A percentile compares a stretch with the other conserved stretches of the same genome.
phyloP scores from a whole-genome alignment of 2,329 filamentous ascomycete species.

The Geoglossum cookeanum region DNA sequence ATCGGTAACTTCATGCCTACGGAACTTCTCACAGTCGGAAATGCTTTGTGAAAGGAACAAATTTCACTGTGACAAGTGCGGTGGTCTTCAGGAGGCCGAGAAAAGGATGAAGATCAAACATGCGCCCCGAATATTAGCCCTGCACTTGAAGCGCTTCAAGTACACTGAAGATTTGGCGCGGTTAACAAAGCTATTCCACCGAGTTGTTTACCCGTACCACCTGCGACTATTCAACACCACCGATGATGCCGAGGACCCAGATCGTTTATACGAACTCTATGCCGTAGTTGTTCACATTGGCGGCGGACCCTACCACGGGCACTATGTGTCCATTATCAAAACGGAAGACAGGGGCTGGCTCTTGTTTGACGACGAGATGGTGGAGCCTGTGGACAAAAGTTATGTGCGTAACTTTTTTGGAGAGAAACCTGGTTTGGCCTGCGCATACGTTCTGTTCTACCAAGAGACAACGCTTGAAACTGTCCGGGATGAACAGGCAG shows the following conservation, averaged over 20 bases:
- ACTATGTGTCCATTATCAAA: constrained; percentile 96
- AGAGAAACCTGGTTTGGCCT: constrained; percentile 75
- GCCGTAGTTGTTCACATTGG: constrained; percentile 96
- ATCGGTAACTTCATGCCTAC: constrained; percentile 84
- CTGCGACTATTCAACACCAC: constrained; percentile 94
- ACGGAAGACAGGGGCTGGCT: constrained; percentile 92
- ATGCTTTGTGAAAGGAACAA: constrained; percentile 98
- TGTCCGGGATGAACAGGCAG: constrained; percentile 61
- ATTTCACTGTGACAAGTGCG: constrained; percentile 95
- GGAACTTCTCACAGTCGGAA: constrained; percentile 93
- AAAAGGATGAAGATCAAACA: constrained; percentile 99
- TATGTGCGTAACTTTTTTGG: constrained; percentile 97
- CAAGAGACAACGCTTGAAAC: constrained; percentile 66
- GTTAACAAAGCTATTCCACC: constrained; percentile 88
- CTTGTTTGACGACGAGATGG: constrained; percentile 94
- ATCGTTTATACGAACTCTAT: constrained; percentile 88
- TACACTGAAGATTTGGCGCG: constrained; percentile 91
- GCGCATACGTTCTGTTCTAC: constrained; percentile 94
- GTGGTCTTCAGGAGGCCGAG: constrained; percentile 89
- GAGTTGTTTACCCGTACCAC: constrained; percentile 93
- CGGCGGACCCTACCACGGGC: constrained; percentile 88
- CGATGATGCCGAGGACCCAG: constrained; percentile 81
- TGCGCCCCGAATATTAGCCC: constrained; percentile 71
- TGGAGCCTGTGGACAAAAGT: constrained; percentile 90
- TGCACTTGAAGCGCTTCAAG: constrained; percentile 95